Percentiles rank a stretch among this genome's conserved stretches.
Conservation (phyloP, 192 early-diverging fungal genomes). For the Linnemannia elongata region DNA sequence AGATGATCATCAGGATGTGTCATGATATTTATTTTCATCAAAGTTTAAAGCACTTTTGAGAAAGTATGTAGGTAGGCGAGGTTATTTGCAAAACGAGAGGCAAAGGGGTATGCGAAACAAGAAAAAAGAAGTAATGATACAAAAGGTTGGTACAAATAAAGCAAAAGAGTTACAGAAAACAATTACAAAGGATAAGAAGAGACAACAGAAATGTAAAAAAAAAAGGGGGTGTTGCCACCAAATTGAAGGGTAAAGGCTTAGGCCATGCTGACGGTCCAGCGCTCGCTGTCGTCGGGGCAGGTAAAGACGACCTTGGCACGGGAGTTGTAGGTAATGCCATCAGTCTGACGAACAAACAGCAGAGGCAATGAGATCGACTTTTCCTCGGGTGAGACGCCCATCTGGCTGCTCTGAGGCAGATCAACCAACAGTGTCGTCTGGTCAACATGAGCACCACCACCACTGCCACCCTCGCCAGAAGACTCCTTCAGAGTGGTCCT, state of each 20-base stretch:
- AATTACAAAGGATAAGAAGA: not conserved
- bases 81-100: not conserved
- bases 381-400: conserved; percentile 23
- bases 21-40: no score
- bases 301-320: conserved; percentile 47
- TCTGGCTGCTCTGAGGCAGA: conserved; percentile 27
- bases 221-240: not conserved
- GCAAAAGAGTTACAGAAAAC: not conserved
- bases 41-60: no score
- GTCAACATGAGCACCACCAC: conserved; percentile 1
- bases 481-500: not conserved
- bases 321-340: conserved; percentile 54
- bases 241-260: conserved; percentile 10
- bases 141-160: not conserved
- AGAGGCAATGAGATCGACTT: conserved; percentile 32
- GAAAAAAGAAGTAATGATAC: not conserved
- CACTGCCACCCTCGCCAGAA: not conserved
- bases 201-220: not conserved
- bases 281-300: conserved; percentile 35
- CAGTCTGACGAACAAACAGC: conserved; percentile 40
- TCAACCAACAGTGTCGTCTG: conserved; percentile 47
- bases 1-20: no score
- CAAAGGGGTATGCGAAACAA: conserved; percentile 3
- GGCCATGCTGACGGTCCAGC: conserved; percentile 45
- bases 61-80: not conserved